These are phyloP conservation scores for Fusarium sp. DNA, from an alignment of 2,329 filamentous ascomycete genomes.

Conservation along the genomic window DNA sequence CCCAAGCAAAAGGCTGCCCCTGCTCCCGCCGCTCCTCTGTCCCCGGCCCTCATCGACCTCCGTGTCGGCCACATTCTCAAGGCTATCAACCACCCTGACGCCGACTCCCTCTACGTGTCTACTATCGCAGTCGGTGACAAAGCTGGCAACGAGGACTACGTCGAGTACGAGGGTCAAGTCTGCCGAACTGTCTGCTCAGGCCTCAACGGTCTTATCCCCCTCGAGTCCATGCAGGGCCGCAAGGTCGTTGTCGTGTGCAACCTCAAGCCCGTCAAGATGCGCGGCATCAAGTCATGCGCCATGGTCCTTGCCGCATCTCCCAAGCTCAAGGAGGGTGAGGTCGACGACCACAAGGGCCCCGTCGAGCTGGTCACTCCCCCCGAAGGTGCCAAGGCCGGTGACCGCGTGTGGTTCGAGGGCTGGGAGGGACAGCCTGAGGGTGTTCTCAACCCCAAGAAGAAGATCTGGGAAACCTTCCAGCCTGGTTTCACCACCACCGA, in stretches of 20 bases:
- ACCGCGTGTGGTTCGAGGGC: slow-evolving; percentile 91
- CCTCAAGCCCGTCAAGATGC: slow-evolving; percentile 99
- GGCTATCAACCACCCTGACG: slow-evolving; percentile 93
- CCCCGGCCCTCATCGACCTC: slow-evolving; percentile 89
- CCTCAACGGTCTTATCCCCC: slow-evolving; percentile 88
- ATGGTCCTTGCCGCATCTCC: slow-evolving; percentile 98
- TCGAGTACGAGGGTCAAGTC: slow-evolving; percentile 88
- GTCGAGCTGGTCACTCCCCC: slow-evolving; percentile 93
- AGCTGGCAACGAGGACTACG: slow-evolving; percentile 81
- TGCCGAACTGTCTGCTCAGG: slow-evolving; percentile 97
- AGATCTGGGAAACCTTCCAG: slow-evolving; percentile 97
- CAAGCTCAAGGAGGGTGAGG: slow-evolving; percentile 78
- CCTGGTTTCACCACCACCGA: slow-evolving; percentile 94
- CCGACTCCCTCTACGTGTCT: slow-evolving; percentile 93
- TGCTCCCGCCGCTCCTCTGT: slow-evolving; percentile 76
- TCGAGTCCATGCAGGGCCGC: slow-evolving; percentile 96
- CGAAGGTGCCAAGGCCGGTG: slow-evolving; percentile 79
- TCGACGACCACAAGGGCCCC: slow-evolving; percentile 83
- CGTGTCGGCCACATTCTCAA: slow-evolving; percentile 98
- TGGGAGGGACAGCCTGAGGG: slow-evolving; percentile 94
- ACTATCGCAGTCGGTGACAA: slow-evolving; percentile 95
- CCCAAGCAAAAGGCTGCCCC: slow-evolving; percentile 77
- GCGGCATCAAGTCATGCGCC: slow-evolving; percentile 77
- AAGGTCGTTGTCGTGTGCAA: slow-evolving; percentile 97
- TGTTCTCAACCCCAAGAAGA: slow-evolving; percentile 98